These are phyloP conservation scores for Karstenula rhodostoma DNA, from an alignment of 2,329 filamentous ascomycete species.

Conservation along the genomic window DNA sequence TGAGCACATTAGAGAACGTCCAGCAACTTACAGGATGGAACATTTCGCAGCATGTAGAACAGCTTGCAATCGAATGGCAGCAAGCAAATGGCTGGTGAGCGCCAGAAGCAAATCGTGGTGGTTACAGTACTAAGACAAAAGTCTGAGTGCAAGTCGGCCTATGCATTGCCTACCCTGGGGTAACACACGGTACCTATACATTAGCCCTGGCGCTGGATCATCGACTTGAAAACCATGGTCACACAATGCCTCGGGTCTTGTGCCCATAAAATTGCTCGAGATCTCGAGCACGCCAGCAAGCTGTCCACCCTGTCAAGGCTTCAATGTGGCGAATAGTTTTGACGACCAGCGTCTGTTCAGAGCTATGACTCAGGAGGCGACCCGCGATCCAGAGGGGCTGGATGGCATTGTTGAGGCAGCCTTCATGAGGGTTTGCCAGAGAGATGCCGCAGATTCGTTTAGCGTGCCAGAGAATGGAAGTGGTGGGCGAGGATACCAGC, in stretches of 20 bases:
- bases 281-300: constrained; percentile 62
- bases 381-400: constrained; percentile 67
- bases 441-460: constrained; percentile 65
- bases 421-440: constrained; percentile 63
- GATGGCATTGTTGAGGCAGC: constrained; percentile 65
- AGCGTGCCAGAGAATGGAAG: constrained; percentile 64
- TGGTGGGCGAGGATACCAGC: constrained; percentile 39
- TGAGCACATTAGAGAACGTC: constrained; percentile 52
- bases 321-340: constrained; percentile 61
- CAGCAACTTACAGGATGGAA: constrained; percentile 56
- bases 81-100: constrained; percentile 32
- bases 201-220: not conserved
- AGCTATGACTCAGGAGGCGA: constrained; percentile 60
- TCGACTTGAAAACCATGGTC: not conserved
- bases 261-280: constrained; percentile 52
- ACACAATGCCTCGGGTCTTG: constrained; percentile 23
- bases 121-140: too few species aligned
- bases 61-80: constrained; percentile 30
- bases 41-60: constrained; percentile 23
- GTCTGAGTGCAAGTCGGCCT: too few species aligned
- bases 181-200: too few species aligned
- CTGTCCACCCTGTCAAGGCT: constrained; percentile 62
- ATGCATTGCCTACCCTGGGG: too few species aligned
- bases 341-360: constrained; percentile 50
- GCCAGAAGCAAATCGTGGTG: too few species aligned